Evolutionary conservation across 176 grass and related monocot genomes (phyloP).

Genomic region (Oryza punctata): DNA sequence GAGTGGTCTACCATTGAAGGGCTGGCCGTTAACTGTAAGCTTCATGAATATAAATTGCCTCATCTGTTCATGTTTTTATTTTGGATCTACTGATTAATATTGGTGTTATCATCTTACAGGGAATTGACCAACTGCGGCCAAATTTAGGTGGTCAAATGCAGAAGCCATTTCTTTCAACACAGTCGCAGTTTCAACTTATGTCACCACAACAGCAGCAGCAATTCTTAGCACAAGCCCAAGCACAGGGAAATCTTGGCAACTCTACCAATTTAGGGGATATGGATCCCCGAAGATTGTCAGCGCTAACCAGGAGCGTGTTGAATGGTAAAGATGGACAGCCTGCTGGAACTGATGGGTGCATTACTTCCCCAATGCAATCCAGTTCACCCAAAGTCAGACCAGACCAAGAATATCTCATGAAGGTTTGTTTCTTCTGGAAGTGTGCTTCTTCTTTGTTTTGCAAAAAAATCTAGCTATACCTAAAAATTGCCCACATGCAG

Average conservation of each 20-base stretch:
- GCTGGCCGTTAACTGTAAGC: slow-evolving; percentile 97
- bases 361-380: slow-evolving; percentile 79
- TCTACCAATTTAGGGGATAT: slow-evolving; percentile 76
- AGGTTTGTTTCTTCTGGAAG: slow-evolving; percentile 59
- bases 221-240: slow-evolving; percentile 92
- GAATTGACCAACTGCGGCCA: slow-evolving; percentile 83
- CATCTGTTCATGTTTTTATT: slow-evolving; percentile 12
- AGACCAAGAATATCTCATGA: slow-evolving; percentile 84
- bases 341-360: slow-evolving; percentile 73
- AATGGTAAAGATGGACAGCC: slow-evolving; percentile 85
- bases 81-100: slow-evolving; percentile 25
- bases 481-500: slow-evolving; percentile 79
- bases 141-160: slow-evolving; percentile 91
- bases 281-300: slow-evolving; percentile 78
- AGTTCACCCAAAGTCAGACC: slow-evolving; percentile 76
- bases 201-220: slow-evolving; percentile 95
- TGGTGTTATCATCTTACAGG: slow-evolving; percentile 47
- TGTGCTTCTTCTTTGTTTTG: slow-evolving; percentile 16
- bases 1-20: slow-evolving; percentile 94
- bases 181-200: slow-evolving; percentile 94
- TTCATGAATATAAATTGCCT: slow-evolving; percentile 10
- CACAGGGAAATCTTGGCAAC: slow-evolving; percentile 68
- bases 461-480: slow-evolving; percentile 29
- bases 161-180: slow-evolving; percentile 88
- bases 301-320: slow-evolving; percentile 58